A percentile compares a stretch with the other conserved stretches of the same genome.
phyloP scores from a whole-genome alignment of 1,284 basidiomycete species.

The Malassezia cuniculi region DNA sequence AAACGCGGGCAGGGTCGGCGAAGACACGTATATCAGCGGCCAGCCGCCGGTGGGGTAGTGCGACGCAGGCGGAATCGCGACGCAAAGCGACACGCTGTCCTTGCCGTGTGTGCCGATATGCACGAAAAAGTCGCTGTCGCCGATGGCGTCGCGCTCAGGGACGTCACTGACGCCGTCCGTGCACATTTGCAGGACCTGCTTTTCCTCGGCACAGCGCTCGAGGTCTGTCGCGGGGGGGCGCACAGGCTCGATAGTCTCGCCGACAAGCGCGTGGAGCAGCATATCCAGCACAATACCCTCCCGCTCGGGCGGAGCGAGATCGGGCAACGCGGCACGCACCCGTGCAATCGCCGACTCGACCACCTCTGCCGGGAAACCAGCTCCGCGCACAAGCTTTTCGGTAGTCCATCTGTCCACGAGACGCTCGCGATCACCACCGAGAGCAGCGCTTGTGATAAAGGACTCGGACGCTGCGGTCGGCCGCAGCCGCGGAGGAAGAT shows the following conservation, averaged over 20 bases:
- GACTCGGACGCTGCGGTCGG: constrained; percentile 55
- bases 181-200: constrained; percentile 54
- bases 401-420: constrained; percentile 67
- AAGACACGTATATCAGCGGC: constrained; percentile 65
- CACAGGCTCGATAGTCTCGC: constrained; percentile 3
- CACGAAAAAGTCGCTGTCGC: constrained; percentile 44
- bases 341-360: constrained; percentile 53
- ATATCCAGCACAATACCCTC: constrained; percentile 26
- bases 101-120: constrained; percentile 25
- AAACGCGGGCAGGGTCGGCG: constrained; percentile 62
- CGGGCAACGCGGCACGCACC: constrained; percentile 2
- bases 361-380: constrained; percentile 64
- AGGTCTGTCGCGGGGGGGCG: constrained; percentile 23
- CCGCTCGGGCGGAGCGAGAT: constrained; percentile 2
- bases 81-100: constrained; percentile 54
- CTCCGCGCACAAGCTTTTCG: constrained; percentile 68
- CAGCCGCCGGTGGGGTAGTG: constrained; percentile 47
- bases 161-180: constrained; percentile 45
- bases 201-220: constrained; percentile 55
- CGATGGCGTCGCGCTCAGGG: constrained; percentile 22
- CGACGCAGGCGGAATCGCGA: constrained; percentile 53
- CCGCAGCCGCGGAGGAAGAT: constrained; percentile 51
- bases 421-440: constrained; percentile 49
- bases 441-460: constrained; percentile 53
- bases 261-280: constrained; percentile 15